A percentile compares a stretch with the other conserved stretches of the same genome.
phyloP scores from a whole-genome alignment of 495 filamentous ascomycete species.

The Neurospora terricola region DNA sequence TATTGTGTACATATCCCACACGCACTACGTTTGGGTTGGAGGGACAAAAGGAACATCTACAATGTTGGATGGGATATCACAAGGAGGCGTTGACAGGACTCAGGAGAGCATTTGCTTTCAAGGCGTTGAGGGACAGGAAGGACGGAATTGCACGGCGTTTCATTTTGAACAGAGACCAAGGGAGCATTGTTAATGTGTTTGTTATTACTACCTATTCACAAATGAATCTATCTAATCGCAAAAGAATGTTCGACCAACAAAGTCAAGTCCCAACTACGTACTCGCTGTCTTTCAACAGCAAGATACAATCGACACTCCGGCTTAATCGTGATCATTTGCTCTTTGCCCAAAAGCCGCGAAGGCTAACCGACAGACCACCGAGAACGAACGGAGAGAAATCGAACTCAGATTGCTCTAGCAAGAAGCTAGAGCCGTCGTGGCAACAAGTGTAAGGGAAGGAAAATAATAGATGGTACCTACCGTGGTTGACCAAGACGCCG shows the following conservation, averaged over 20 bases:
- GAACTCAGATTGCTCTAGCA: slow-evolving; percentile 39
- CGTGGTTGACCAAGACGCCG: background rate
- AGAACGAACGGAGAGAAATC: slow-evolving; percentile 31
- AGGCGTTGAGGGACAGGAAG: background rate
- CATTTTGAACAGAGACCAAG: background rate
- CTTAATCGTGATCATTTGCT: slow-evolving; percentile 78
- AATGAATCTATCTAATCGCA: background rate
- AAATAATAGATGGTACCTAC: slow-evolving; percentile 3
- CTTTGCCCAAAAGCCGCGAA: slow-evolving; percentile 27
- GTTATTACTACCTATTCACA: background rate
- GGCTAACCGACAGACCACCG: slow-evolving; percentile 28
- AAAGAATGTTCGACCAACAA: slow-evolving; percentile 57
- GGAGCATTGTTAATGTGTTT: background rate
- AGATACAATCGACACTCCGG: slow-evolving; percentile 65
- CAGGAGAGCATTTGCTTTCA: background rate
- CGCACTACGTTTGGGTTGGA: background rate
- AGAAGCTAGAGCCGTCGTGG: slow-evolving; percentile 26
- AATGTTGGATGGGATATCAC: background rate
- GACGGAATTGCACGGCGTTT: background rate
- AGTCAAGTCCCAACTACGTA: slow-evolving; percentile 89
- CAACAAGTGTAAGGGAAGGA: slow-evolving; percentile 7
- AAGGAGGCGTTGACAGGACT: background rate
- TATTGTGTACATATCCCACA: background rate
- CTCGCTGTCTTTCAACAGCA: slow-evolving; percentile 68
- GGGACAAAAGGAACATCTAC: background rate